Percentiles rank a stretch among this genome's conserved stretches.
Evolutionary conservation across 371 early-diverging fungal genomes (phyloP).

Genomic region (Encephalitozoon intestinalis): DNA sequence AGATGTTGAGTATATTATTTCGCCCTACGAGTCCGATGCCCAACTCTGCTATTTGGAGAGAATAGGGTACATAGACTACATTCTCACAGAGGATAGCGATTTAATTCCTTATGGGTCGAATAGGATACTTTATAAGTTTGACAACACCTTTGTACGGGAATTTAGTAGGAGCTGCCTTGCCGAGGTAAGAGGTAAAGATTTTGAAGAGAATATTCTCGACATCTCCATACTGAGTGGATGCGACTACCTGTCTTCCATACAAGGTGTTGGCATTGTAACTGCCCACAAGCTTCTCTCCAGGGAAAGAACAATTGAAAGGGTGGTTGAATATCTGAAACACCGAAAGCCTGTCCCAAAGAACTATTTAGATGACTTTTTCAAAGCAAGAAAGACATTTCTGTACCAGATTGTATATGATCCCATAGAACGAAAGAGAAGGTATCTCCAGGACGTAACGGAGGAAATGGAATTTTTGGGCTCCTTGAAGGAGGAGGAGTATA

Average conservation of each 20-base stretch:
- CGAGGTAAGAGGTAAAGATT: constrained; percentile 20
- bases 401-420: constrained; percentile 61
- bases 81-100: constrained; percentile 93
- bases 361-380: constrained; percentile 47
- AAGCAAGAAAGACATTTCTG: constrained; percentile 54
- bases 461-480: constrained; percentile 35
- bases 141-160: constrained; percentile 40
- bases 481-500: constrained; percentile 32
- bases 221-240: constrained; percentile 90
- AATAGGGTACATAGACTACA: constrained; percentile 67
- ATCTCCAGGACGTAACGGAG: constrained; percentile 18
- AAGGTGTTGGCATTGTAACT: constrained; percentile 75
- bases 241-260: constrained; percentile 76
- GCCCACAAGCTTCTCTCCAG: constrained; percentile 66
- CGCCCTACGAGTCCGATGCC: constrained; percentile 96
- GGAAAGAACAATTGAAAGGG: constrained; percentile 26
- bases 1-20: constrained; percentile 71
- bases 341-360: constrained; percentile 33
- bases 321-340: constrained; percentile 28
- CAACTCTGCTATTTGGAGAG: constrained; percentile 77
- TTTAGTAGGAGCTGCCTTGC: constrained; percentile 44
- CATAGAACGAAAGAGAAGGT: constrained; percentile 15
- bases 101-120: constrained; percentile 79
- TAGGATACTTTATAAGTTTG: constrained; percentile 57
- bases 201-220: constrained; percentile 65